These are phyloP conservation scores for Eustoma russellianum DNA, from an alignment of 257 asterid genomes.

Conservation along the genomic window DNA sequence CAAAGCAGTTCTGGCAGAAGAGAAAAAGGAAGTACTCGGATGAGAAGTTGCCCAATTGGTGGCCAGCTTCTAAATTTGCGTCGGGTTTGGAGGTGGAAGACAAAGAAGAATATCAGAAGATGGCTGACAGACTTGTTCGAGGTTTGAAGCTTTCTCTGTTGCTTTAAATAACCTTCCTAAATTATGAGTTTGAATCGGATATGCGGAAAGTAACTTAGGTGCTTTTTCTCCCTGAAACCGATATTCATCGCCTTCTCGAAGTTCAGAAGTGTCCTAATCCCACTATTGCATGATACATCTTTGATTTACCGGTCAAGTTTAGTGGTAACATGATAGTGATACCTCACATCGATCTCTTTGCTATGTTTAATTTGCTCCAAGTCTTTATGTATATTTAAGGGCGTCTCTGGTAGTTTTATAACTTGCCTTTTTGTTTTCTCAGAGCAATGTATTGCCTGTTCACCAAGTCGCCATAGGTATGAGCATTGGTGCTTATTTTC, in stretches of 20 bases:
- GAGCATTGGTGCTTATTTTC: too few relatives aligned
- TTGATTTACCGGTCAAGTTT: too few relatives aligned
- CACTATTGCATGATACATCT: too few relatives aligned
- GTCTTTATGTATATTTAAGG: not conserved
- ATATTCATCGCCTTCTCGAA: too few relatives aligned
- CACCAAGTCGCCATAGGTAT: too few relatives aligned
- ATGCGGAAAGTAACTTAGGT: too few relatives aligned
- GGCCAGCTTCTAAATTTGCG: slow-evolving; percentile 45
- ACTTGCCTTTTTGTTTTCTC: not conserved
- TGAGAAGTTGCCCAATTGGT: slow-evolving; percentile 77
- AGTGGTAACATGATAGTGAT: too few relatives aligned
- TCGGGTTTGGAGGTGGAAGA: slow-evolving; percentile 15
- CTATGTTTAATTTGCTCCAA: not conserved
- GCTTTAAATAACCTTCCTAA: not conserved
- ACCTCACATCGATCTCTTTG: too few relatives aligned
- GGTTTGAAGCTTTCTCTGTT: slow-evolving; percentile 32
- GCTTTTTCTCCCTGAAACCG: too few relatives aligned
- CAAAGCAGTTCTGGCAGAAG: slow-evolving; percentile 17
- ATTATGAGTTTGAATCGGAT: not conserved
- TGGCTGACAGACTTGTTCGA: slow-evolving; percentile 57
- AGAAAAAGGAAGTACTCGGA: slow-evolving; percentile 22
- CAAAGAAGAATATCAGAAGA: slow-evolving; percentile 57
- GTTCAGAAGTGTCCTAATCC: too few relatives aligned
- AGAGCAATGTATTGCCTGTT: too few relatives aligned
- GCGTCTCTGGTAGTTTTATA: not conserved